Evolutionary conservation across 306 rosid species (phyloP).

Genomic region (Acmispon strigosus): DNA sequence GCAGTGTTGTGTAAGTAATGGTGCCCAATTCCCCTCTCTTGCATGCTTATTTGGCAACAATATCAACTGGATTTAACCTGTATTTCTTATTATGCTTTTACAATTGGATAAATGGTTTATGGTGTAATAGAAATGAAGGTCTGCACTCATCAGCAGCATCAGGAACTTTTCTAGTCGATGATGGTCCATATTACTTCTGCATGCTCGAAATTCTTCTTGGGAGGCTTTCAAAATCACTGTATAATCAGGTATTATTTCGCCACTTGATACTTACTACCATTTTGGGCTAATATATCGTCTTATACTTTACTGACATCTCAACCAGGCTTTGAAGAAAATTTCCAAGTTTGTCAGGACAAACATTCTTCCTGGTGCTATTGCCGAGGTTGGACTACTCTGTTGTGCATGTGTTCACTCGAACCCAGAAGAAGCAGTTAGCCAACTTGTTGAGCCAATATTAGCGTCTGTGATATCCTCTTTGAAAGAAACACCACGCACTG

Average conservation of each 20-base stretch:
- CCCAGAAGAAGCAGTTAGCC: constrained; percentile 83
- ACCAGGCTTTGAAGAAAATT: constrained; percentile 87
- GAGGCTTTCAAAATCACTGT: constrained; percentile 75
- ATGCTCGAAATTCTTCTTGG: constrained; percentile 92
- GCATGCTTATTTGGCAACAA: constrained; percentile 3
- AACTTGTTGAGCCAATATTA: constrained; percentile 82
- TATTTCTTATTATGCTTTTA: not conserved
- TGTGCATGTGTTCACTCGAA: constrained; percentile 93
- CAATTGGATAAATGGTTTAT: constrained; percentile 30
- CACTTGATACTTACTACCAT: not conserved
- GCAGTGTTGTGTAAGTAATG: constrained; percentile 78
- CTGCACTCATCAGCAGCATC: constrained; percentile 77
- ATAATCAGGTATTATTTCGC: constrained; percentile 55
- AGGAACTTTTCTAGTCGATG: constrained; percentile 96
- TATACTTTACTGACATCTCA: constrained; percentile 21
- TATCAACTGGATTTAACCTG: constrained; percentile 13
- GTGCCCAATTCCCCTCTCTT: constrained; percentile 12
- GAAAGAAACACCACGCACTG: constrained; percentile 71
- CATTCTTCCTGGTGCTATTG: constrained; percentile 96
- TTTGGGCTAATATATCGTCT: constrained; percentile 12
- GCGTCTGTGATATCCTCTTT: constrained; percentile 73
- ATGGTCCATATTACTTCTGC: constrained; percentile 94
- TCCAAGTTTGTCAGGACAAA: constrained; percentile 94
- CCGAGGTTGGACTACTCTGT: constrained; percentile 98
- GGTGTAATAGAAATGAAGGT: constrained; percentile 78